Conservation (phyloP, 2,329 filamentous ascomycete species). For the Alternaria incomplexa region DNA sequence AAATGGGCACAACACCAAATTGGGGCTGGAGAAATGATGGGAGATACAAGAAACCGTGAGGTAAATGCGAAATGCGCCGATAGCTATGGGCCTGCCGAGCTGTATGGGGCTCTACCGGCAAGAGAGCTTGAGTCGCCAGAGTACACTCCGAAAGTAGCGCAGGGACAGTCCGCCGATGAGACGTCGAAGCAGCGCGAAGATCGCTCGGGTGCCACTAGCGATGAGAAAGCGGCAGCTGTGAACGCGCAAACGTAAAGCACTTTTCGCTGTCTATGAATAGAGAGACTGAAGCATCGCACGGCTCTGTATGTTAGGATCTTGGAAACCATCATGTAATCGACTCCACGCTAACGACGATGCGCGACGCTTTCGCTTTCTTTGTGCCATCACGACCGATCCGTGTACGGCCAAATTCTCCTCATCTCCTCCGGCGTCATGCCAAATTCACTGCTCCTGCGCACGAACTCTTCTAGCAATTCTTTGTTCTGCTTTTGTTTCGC, state of each 20-base stretch:
- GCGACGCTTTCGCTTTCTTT: neutral
- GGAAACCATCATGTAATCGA: neutral
- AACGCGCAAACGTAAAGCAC: neutral
- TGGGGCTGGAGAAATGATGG: neutral
- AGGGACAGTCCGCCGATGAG: neutral
- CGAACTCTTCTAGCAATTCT: conserved; percentile 25
- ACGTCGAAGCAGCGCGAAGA: neutral
- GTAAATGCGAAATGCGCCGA: neutral
- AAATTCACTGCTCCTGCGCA: conserved; percentile 19
- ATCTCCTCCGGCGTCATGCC: conserved; percentile 20
- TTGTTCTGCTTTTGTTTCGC: conserved; percentile 27
- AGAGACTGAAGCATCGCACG: neutral
- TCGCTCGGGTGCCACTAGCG: neutral
- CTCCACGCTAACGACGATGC: neutral
- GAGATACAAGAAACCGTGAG: neutral
- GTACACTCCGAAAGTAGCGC: neutral
- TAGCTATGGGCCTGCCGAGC: neutral
- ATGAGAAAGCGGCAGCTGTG: neutral
- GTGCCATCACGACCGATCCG: fast-evolving
- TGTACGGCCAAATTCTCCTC: conserved; percentile 22
- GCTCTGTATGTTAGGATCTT: neutral
- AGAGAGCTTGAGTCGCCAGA: neutral
- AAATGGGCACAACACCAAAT: neutral
- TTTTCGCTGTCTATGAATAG: neutral
- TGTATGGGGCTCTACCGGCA: neutral